Evolutionary conservation across 2,329 filamentous ascomycete species (phyloP), one percentile per base, ranked within the genome.

Genomic region (Apiospora pterosperma): DNA sequence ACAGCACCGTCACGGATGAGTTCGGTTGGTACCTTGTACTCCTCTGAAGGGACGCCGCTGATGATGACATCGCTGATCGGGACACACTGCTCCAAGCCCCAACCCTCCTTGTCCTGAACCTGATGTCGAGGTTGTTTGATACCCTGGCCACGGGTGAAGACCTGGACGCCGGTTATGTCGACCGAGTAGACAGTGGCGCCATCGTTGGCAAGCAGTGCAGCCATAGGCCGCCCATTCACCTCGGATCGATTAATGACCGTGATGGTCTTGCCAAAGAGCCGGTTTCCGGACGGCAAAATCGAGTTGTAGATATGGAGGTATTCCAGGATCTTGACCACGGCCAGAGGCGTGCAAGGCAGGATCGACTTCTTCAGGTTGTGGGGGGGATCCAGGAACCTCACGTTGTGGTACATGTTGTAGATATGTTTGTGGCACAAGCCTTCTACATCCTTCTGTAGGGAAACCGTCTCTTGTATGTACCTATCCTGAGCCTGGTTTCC

Each of bases 391-490:
- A 99, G 85, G 82, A 94, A 98, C 69, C 96, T 92, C 73, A 97
- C 88, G 81, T 99, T 99, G 83, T 97, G 92, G 81, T 98, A 99
- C 94, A 99, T 97, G 85, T 99, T 99, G 87, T 95, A 94, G 75
- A 98, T 91, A 81, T 98, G 94, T 75, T 90, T 90, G 79, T 97
- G 95, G 72, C 91, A 93, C 65, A 99, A 88, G 39, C 96, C 96
- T 79, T 99, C 96, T 69, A 99, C 95, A 74, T 99, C 96, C 80
- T 99, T 98, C 77, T 86, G 81, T 52, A 97, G 85, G 64, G 92
- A 89, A 64, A 97, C 93, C 3, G 96, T 92, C 81, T 97, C 94
- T 80, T 98, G 95, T 69, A 99, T 88, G 78, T 98, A 98, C 77
- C 92, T 91, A 79, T 99, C 96, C 78, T 97, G 93, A 34, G 88